These are phyloP conservation scores for Chaetomiaceae sp. DNA, from an alignment of 2,329 filamentous ascomycete genomes.

Conservation along the genomic window DNA sequence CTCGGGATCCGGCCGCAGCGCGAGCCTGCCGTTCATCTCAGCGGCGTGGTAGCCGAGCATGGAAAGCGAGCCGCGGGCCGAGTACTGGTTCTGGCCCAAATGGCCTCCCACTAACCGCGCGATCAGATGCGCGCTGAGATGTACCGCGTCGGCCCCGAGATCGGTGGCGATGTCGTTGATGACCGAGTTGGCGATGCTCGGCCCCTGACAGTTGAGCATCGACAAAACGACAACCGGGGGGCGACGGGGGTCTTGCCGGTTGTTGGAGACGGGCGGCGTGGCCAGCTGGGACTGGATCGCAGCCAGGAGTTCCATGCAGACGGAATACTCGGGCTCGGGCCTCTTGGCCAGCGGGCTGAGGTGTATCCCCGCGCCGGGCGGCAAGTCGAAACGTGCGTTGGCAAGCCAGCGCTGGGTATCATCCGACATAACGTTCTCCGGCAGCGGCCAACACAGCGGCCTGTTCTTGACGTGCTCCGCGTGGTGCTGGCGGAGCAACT, in stretches of 20 bases:
- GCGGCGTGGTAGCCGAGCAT: constrained; percentile 55
- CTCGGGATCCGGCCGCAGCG: constrained; percentile 39
- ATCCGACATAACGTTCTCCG: constrained; percentile 4
- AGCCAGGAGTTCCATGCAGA: constrained; percentile 31
- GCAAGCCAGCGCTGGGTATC: constrained; percentile 21
- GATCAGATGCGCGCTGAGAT: constrained; percentile 64
- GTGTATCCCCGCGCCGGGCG: constrained; percentile 9
- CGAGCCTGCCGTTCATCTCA: constrained; percentile 49
- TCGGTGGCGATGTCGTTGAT: constrained; percentile 31
- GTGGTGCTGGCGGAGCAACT: constrained; percentile 17
- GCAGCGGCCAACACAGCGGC: constrained; percentile 14
- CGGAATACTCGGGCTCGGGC: constrained; percentile 24
- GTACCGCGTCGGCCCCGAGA: constrained; percentile 62
- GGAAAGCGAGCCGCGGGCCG: constrained; percentile 46
- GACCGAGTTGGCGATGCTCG: constrained; percentile 26
- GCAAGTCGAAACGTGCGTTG: constrained; percentile 13
- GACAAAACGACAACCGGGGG: constrained; percentile 35
- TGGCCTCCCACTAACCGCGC: constrained; percentile 67
- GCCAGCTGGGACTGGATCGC: constrained; percentile 32
- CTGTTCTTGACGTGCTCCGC: constrained; percentile 1
- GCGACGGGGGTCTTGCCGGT: constrained; percentile 27
- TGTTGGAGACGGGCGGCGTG: constrained; percentile 21
- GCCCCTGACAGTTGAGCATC: constrained; percentile 34
- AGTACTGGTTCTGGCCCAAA: constrained; percentile 55
- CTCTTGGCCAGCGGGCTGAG: constrained; percentile 20